Evolutionary conservation across 176 grass and related monocot genomes (phyloP).

Genomic region (Zea mays): Zm-B73-REFERENCE-NAM-5.0 NC_050097.1:10883001-10883500

Average conservation of each 20-base stretch:
- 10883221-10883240: constrained; percentile 74
- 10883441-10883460: neutral
- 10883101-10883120: constrained; percentile 31
- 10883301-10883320: neutral
- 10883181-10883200: constrained; percentile 79
- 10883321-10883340: neutral
- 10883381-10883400: constrained; percentile 12
- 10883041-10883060: constrained; percentile 50
- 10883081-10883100: constrained; percentile 42
- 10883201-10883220: constrained; percentile 74
- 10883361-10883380: neutral
- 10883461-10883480: neutral
- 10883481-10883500: neutral
- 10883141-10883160: constrained; percentile 92
- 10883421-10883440: constrained; percentile 6
- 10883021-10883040: constrained; percentile 38
- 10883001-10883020: constrained; percentile 24
- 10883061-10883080: constrained; percentile 34
- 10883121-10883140: constrained; percentile 64
- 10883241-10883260: neutral
- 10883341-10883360: neutral
- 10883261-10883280: neutral
- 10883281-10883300: neutral
- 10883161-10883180: constrained; percentile 90
- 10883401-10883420: neutral